phyloP scores from a whole-genome alignment of 2,329 filamentous ascomycete species.

The Penicillium concentricum region DNA sequence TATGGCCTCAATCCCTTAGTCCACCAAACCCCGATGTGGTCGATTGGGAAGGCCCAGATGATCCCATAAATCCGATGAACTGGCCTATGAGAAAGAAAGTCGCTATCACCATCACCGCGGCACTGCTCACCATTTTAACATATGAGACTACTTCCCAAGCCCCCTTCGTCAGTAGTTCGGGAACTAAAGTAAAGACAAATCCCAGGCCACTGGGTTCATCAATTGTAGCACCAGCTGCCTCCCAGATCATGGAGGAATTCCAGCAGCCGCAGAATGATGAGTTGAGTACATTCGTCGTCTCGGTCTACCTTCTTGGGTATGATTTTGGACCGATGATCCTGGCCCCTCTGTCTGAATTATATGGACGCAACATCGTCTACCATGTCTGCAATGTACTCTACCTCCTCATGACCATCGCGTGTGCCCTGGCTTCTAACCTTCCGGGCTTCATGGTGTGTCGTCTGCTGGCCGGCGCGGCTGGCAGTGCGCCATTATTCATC shows the following conservation, averaged over 20 bases:
- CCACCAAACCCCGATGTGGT: neutral
- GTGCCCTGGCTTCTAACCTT: constrained; percentile 58
- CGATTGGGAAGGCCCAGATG: neutral
- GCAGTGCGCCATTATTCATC: constrained; percentile 50
- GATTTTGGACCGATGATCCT: constrained; percentile 57
- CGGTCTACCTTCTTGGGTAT: constrained; percentile 41
- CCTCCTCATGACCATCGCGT: constrained; percentile 58
- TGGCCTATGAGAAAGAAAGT: neutral
- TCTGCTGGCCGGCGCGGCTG: constrained; percentile 48
- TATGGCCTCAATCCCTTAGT: neutral
- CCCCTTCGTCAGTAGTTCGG: neutral
- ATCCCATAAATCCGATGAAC: neutral
- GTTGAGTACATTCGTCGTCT: constrained; percentile 39
- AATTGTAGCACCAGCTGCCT: constrained; percentile 10
- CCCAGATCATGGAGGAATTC: neutral
- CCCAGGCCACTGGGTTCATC: constrained; percentile 35
- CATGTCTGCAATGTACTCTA: constrained; percentile 53
- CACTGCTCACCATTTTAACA: neutral
- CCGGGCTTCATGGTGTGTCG: constrained; percentile 54
- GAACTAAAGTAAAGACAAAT: constrained; percentile 13
- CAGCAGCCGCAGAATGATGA: constrained; percentile 40
- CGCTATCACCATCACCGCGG: neutral
- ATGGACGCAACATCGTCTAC: constrained; percentile 59
- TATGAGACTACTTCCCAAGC: neutral
- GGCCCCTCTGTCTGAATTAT: constrained; percentile 61